phyloP scores from a whole-genome alignment of 768 basidiomycete genomes.

The Cystobasidium tubakii region DNA sequence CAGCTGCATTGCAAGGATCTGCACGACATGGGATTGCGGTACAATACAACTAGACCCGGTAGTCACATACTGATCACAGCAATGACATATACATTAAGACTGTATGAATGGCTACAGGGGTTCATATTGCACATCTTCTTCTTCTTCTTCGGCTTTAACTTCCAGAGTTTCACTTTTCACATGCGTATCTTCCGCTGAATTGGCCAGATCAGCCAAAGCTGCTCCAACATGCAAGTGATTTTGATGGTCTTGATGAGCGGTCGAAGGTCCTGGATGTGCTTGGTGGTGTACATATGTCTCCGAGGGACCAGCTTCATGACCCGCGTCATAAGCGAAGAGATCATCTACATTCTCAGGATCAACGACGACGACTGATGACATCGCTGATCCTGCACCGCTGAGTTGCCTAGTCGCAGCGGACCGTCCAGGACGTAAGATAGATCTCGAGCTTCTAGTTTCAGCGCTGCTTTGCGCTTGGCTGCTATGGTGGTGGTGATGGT shows the following conservation, averaged over 20 bases:
- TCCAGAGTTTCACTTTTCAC: not conserved
- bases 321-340: not conserved
- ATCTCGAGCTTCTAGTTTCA: not conserved
- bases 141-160: not conserved
- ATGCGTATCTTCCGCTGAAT: not conserved
- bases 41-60: too few species aligned
- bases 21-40: too few species aligned
- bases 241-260: not conserved
- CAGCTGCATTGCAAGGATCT: too few species aligned
- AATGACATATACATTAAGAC: too few species aligned
- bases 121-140: not conserved
- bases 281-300: not conserved
- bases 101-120: not conserved
- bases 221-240: not conserved
- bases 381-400: not conserved
- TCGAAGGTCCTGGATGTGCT: not conserved
- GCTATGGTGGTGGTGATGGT: constrained; percentile 2
- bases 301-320: not conserved
- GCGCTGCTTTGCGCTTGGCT: not conserved
- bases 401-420: not conserved
- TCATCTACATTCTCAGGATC: not conserved
- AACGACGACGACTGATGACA: not conserved
- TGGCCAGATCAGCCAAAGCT: not conserved
- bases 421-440: constrained; percentile 2
- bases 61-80: too few species aligned